These are phyloP conservation scores for Neonectria sp. DNA, from an alignment of 2,329 filamentous ascomycete species.

Conservation along the genomic window DNA sequence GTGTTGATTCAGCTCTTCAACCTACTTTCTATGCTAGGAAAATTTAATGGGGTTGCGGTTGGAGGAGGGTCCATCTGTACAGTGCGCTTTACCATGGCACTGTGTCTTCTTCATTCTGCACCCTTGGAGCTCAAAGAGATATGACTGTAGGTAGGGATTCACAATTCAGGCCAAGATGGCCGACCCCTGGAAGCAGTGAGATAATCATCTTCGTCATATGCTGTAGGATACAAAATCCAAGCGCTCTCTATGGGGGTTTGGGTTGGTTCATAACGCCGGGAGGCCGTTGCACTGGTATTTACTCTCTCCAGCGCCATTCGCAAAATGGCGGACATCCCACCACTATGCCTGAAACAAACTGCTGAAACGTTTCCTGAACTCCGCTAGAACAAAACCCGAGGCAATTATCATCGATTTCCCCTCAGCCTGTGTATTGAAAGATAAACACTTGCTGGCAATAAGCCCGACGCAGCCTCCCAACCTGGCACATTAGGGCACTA, in stretches of 20 bases:
- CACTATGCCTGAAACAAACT: background rate
- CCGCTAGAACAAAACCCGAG: background rate
- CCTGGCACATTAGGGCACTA: background rate
- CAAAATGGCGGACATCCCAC: constrained; percentile 3
- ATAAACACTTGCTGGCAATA: background rate
- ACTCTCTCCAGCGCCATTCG: background rate
- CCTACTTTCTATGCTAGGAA: constrained; percentile 9
- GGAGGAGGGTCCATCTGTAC: background rate
- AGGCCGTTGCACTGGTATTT: background rate
- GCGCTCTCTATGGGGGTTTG: background rate
- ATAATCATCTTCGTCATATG: background rate
- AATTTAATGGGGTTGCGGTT: constrained; percentile 12
- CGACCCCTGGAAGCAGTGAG: background rate
- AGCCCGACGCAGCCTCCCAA: background rate
- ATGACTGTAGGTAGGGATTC: background rate
- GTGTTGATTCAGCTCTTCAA: constrained; percentile 1
- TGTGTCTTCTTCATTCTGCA: background rate
- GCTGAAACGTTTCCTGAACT: background rate
- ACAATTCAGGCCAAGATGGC: background rate
- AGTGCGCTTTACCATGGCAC: background rate
- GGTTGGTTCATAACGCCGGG: background rate
- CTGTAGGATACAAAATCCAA: background rate
- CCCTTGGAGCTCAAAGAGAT: background rate
- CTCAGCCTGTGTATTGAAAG: background rate
- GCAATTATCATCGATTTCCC: background rate